Percentiles rank a stretch among this genome's conserved stretches.
Conservation (phyloP, 2,329 filamentous ascomycete species). For the Fusarium veterinarium region DNA sequence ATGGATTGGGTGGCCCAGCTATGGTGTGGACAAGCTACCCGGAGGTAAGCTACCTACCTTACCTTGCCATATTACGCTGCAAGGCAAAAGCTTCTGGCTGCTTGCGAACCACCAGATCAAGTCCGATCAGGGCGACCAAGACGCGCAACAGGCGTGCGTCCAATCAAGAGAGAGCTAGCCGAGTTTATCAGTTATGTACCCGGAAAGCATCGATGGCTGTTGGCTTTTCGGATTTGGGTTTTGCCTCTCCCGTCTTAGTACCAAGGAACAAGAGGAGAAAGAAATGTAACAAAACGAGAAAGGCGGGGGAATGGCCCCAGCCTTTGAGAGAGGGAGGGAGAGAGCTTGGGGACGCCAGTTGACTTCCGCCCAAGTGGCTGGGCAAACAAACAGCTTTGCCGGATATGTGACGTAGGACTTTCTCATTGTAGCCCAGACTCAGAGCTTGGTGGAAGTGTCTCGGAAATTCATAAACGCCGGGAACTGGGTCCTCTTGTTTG, state of each 20-base stretch:
- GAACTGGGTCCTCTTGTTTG: slow-evolving; percentile 14
- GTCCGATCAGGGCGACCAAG: slow-evolving; percentile 28
- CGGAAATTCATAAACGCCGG: slow-evolving; percentile 1
- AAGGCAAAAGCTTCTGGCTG: slow-evolving; percentile 17
- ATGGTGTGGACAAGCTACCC: slow-evolving; percentile 36
- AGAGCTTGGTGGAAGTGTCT: slow-evolving; percentile 14
- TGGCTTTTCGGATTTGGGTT: slow-evolving; percentile 20
- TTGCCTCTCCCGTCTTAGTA: slow-evolving; percentile 26
- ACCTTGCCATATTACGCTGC: not conserved
- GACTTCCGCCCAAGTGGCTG: slow-evolving; percentile 23
- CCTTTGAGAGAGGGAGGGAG: not conserved
- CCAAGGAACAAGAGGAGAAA: not conserved
- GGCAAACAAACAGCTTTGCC: slow-evolving; percentile 24
- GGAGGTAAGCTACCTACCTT: slow-evolving; percentile 24
- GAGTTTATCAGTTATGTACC: slow-evolving; percentile 1
- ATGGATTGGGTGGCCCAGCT: slow-evolving; percentile 34
- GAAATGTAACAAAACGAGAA: not conserved
- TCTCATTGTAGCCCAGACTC: not conserved
- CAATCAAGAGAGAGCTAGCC: slow-evolving; percentile 22
- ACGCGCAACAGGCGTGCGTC: slow-evolving; percentile 30
- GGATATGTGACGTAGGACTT: slow-evolving; percentile 34
- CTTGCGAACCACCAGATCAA: slow-evolving; percentile 28
- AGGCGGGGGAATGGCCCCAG: slow-evolving; percentile 9
- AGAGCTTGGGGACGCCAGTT: not conserved
- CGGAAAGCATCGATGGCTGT: slow-evolving; percentile 24